These are phyloP conservation scores for Gracilaria vermiculophylla DNA, from an alignment of 23 red algal species.

Conservation along the genomic window DNA sequence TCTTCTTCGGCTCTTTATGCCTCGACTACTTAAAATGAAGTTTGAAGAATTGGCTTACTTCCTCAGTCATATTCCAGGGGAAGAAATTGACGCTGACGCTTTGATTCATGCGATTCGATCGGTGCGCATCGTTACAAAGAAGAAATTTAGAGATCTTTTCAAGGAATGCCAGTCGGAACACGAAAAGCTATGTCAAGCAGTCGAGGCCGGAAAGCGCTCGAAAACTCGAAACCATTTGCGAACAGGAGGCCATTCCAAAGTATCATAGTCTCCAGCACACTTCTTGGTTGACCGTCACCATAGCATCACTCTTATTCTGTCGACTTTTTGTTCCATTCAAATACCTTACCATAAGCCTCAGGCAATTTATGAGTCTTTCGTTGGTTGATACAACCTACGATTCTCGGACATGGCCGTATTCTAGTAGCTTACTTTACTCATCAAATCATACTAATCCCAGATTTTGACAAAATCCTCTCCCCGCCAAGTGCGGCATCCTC, in stretches of 20 bases:
- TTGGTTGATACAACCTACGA: neutral
- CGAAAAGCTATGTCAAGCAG: slow-evolving; percentile 22
- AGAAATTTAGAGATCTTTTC: slow-evolving; percentile 63
- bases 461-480: slow-evolving; percentile 46
- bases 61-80: slow-evolving; percentile 86
- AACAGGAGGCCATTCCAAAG: neutral
- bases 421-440: slow-evolving; percentile 10
- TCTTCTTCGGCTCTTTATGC: slow-evolving; percentile 83
- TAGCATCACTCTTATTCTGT: neutral
- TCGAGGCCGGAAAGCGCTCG: neutral
- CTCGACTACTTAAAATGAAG: slow-evolving; percentile 63
- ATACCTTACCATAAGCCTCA: neutral
- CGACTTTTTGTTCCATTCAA: no score
- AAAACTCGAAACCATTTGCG: neutral
- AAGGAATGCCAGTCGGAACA: slow-evolving; percentile 42
- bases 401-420: neutral
- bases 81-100: slow-evolving; percentile 61
- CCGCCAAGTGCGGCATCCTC: slow-evolving; percentile 37
- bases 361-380: neutral
- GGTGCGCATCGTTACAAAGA: slow-evolving; percentile 68
- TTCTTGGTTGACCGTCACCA: neutral
- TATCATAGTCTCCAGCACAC: neutral
- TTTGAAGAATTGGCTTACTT: slow-evolving; percentile 97
- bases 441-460: slow-evolving; percentile 39
- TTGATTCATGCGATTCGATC: slow-evolving; percentile 77